Evolutionary conservation across 2,329 filamentous ascomycete genomes (phyloP).

Genomic region (Neonectria ditissima): DNA sequence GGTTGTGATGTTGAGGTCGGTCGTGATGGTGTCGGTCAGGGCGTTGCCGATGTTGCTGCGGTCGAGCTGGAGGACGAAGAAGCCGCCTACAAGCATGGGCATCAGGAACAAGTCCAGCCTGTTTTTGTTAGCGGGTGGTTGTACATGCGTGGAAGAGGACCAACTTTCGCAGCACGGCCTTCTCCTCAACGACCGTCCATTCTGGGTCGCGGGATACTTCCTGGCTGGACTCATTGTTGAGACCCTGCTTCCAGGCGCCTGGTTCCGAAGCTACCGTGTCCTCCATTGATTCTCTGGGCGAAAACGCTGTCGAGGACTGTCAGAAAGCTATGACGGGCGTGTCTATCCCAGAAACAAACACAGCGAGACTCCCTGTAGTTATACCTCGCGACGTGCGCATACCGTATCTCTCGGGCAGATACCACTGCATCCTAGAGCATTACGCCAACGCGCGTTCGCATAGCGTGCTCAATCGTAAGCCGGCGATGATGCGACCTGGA

Average conservation of each 20-base stretch:
- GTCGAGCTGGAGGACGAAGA: slow-evolving; percentile 58
- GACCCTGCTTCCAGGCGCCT: slow-evolving; percentile 4
- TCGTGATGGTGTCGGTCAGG: slow-evolving; percentile 60
- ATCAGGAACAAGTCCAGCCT: slow-evolving; percentile 54
- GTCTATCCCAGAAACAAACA: too few relatives aligned
- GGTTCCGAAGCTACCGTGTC: not conserved
- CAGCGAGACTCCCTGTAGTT: not conserved
- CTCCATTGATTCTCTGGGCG: not conserved
- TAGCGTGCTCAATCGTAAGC: slow-evolving; percentile 25
- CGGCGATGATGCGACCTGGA: not conserved
- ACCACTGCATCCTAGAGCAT: not conserved
- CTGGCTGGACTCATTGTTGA: not conserved
- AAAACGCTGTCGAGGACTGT: too few relatives aligned
- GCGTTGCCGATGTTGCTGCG: slow-evolving; percentile 58
- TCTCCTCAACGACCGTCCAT: slow-evolving; percentile 32
- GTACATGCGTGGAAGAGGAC: slow-evolving; percentile 21
- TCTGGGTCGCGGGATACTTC: not conserved
- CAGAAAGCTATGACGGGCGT: too few relatives aligned
- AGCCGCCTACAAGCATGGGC: slow-evolving; percentile 58
- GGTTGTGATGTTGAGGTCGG: slow-evolving; percentile 60
- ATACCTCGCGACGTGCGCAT: not conserved
- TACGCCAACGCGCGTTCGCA: slow-evolving; percentile 6
- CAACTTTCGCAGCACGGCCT: slow-evolving; percentile 27
- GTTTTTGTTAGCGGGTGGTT: not conserved
- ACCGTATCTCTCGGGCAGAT: not conserved